A percentile compares a stretch with the other conserved stretches of the same genome.
These are phyloP conservation scores for Prillingera fragicola DNA, from an alignment of 1,284 basidiomycete species.

Conservation along the genomic window DNA sequence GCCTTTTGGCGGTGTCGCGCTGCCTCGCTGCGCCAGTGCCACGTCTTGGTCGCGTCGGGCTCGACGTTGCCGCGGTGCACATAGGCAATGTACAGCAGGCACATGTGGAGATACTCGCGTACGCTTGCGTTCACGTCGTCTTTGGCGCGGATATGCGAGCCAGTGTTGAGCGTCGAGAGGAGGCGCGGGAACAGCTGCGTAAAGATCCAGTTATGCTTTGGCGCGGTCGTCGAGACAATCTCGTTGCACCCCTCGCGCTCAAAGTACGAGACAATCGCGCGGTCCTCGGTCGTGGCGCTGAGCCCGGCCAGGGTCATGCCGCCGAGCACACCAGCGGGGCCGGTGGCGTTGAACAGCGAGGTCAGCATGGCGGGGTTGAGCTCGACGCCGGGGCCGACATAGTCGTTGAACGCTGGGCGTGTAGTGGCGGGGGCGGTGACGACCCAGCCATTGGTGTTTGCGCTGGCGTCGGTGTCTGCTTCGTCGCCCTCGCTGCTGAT, in stretches of 20 bases:
- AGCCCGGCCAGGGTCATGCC: conserved; percentile 10
- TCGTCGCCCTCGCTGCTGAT: too few species aligned
- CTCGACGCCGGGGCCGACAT: not conserved
- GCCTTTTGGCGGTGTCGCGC: conserved; percentile 9
- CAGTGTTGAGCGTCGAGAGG: conserved; percentile 3
- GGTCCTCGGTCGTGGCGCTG: conserved; percentile 3
- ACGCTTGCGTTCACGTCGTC: conserved; percentile 5
- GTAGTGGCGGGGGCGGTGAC: too few species aligned
- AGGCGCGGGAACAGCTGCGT: conserved; percentile 19
- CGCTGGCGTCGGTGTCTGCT: too few species aligned
- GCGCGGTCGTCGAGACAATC: conserved; percentile 13
- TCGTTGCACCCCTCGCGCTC: conserved; percentile 19
- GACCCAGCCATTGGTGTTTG: too few species aligned
- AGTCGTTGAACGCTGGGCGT: too few species aligned
- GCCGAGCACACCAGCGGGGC: conserved; percentile 3
- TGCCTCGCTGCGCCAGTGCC: conserved; percentile 10
- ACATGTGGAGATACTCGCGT: conserved; percentile 13
- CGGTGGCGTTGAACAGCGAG: conserved; percentile 5
- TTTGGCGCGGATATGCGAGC: not conserved
- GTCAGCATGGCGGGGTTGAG: conserved; percentile 3
- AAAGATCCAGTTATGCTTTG: conserved; percentile 23
- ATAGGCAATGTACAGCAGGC: conserved; percentile 16
- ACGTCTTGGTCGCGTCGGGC: conserved; percentile 6
- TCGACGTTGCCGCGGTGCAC: conserved; percentile 21
- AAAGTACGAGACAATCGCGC: conserved; percentile 17